A percentile compares a stretch with the other conserved stretches of the same genome.
phyloP scores from a whole-genome alignment of 2,329 filamentous ascomycete genomes.

The Trematosphaeria pertusa region DNA sequence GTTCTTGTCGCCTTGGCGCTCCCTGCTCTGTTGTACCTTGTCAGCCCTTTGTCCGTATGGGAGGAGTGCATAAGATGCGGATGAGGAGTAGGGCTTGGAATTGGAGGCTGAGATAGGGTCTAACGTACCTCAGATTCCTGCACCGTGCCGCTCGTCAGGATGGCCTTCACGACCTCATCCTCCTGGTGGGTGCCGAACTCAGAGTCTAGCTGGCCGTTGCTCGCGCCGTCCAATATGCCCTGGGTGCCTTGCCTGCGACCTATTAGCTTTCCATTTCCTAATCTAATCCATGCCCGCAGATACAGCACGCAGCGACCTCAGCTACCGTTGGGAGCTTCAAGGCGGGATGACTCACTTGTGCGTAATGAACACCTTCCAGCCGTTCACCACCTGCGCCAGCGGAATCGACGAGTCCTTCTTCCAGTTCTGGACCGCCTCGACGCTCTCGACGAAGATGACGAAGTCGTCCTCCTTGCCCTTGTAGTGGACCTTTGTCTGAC shows the following conservation, averaged over 20 bases:
- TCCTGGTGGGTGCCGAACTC: slow-evolving; percentile 85
- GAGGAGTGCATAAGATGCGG: neutral
- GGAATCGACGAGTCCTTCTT: slow-evolving; percentile 78
- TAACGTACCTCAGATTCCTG: slow-evolving; percentile 35
- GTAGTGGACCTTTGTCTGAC: slow-evolving; percentile 81
- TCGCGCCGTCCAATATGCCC: slow-evolving; percentile 77
- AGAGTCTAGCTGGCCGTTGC: slow-evolving; percentile 75
- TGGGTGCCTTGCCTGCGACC: slow-evolving; percentile 78
- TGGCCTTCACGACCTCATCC: slow-evolving; percentile 81
- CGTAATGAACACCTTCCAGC: slow-evolving; percentile 89
- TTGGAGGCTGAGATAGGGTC: neutral
- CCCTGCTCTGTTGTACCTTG: slow-evolving; percentile 42
- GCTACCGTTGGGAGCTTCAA: neutral
- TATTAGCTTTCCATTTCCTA: slow-evolving; percentile 5
- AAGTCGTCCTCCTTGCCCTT: slow-evolving; percentile 77
- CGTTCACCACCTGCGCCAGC: slow-evolving; percentile 81
- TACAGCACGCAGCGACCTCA: neutral
- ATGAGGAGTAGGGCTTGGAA: neutral
- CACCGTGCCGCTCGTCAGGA: slow-evolving; percentile 74
- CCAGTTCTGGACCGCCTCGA: slow-evolving; percentile 78
- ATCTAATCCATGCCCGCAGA: slow-evolving; percentile 1
- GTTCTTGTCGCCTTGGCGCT: slow-evolving; percentile 54
- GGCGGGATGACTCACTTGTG: slow-evolving; percentile 72
- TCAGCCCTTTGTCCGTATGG: slow-evolving; percentile 16
- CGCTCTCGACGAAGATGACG: slow-evolving; percentile 68